Conservation (phyloP, 2,329 filamentous ascomycete species). For the Xylaria arbuscula region DNA sequence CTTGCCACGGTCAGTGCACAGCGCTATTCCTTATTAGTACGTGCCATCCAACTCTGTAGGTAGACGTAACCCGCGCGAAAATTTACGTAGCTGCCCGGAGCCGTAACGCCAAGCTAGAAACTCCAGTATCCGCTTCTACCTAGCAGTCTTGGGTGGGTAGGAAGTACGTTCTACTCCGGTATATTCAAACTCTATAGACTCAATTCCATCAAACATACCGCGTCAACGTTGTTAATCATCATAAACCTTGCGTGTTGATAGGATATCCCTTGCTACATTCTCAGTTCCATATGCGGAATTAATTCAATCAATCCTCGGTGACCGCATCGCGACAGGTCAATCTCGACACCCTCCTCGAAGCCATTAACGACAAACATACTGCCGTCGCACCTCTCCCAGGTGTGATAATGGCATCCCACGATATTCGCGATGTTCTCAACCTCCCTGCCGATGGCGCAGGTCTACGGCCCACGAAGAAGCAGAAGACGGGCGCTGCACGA, state of each 20-base stretch:
- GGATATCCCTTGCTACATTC: neutral
- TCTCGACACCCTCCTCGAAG: neutral
- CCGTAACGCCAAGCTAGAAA: constrained; percentile 27
- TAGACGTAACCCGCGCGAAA: neutral
- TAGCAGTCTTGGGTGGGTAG: neutral
- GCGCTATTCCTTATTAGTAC: neutral
- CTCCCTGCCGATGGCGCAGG: constrained; percentile 71
- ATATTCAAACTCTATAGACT: constrained; percentile 2
- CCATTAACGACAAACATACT: constrained; percentile 4
- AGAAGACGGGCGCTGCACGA: constrained; percentile 71
- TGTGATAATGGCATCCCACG: constrained; percentile 75
- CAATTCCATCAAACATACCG: constrained; percentile 25
- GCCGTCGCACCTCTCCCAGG: neutral
- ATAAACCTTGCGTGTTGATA: neutral
- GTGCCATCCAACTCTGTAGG: neutral
- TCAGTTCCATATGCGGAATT: neutral
- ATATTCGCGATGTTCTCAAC: constrained; percentile 90
- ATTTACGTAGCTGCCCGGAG: neutral
- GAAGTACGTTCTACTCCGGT: no score
- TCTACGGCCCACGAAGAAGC: constrained; percentile 76
- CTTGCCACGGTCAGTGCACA: neutral
- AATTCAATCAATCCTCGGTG: neutral
- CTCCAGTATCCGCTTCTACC: constrained; percentile 3
- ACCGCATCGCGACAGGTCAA: neutral
- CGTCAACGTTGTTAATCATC: constrained; percentile 18